Evolutionary conservation across 352 stramenopile genomes (phyloP), one percentile per base, ranked within the genome.

Genomic region (Thalassiosira ordinaria): DNA sequence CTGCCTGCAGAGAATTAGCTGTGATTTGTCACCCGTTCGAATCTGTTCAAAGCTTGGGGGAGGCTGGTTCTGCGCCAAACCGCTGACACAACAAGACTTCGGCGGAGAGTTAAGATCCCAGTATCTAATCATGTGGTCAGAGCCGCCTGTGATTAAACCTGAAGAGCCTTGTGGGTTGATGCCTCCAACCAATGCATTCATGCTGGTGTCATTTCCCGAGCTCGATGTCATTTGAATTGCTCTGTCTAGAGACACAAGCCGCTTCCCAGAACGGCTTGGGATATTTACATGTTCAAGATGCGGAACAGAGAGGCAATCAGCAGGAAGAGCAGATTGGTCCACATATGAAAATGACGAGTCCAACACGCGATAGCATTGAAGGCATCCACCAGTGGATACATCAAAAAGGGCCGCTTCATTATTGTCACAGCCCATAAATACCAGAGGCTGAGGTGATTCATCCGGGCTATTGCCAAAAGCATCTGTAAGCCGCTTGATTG

Each of bases 61-160:
- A 26, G 78, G 74, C 64, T 91, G 81, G 52, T 84, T 92, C 24
- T 68, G 47, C 37, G 88, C 87, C 52, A 96, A 93, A 24, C 97
- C 96, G 47, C 90, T 97, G 13, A 98, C 89, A 16, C 94, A 97
- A 85, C 96, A 98, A 69, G 95, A 98, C 74, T 97, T 94, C 39
- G 96, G 97, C 24, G 96, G 91, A 22, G 95, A 95, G 33, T 90
- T 93, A 65, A 99, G 97, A 83, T 99, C 96, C 97, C 97, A 99
- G 87, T 98, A 98, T 26, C 97, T 92, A 73, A 99, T 97, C 80
- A 96, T 93, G 27, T 92, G 89, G 74, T 97, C 86, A 69, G 96
- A 94, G 26, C 76, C 96, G 79, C 76, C 95, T 44, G 75, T 78
- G 11, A 84, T 69, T 22, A 84, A 29, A 56, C 74, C 62, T 35